These are phyloP conservation scores for Magnolia kwangsiensis DNA, from an alignment of 164 flowering plant species.

Conservation along the genomic window DNA sequence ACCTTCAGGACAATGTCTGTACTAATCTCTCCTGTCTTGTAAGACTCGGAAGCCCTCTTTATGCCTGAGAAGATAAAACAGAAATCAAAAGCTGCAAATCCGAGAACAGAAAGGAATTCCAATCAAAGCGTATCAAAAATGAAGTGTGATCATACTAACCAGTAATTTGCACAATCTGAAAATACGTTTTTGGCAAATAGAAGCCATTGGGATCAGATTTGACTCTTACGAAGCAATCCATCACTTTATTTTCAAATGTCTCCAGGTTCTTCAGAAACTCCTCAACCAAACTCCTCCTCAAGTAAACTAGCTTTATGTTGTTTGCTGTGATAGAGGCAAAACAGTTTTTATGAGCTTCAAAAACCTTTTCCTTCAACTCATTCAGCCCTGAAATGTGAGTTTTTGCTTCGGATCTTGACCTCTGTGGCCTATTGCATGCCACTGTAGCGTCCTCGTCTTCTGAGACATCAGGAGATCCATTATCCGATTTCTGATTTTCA, in stretches of 20 bases:
- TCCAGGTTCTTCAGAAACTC: constrained; percentile 43
- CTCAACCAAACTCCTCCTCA: constrained; percentile 54
- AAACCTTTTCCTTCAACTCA: constrained; percentile 9
- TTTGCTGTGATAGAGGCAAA: constrained; percentile 52
- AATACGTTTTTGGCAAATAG: constrained; percentile 28
- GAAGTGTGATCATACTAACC: constrained; percentile 28
- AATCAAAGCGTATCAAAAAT: not conserved
- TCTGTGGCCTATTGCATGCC: constrained; percentile 22
- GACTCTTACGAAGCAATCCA: constrained; percentile 62
- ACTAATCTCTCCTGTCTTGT: constrained; percentile 13
- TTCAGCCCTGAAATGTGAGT: not conserved
- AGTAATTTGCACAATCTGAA: constrained; percentile 59
- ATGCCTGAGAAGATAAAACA: constrained; percentile 35
- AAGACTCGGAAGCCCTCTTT: constrained; percentile 16
- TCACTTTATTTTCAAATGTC: constrained; percentile 49
- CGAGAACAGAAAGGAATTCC: not conserved
- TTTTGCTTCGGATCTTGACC: constrained; percentile 8
- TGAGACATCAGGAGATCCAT: constrained; percentile 28
- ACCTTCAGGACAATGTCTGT: constrained; percentile 36
- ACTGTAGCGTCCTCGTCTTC: constrained; percentile 18
- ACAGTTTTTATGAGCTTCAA: constrained; percentile 23
- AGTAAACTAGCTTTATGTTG: constrained; percentile 61
- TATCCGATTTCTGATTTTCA: constrained; percentile 45
- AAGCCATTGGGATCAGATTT: constrained; percentile 53
- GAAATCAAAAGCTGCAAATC: not conserved